These are phyloP conservation scores for Nannizziopsis arthrosporioides DNA, from an alignment of 2,329 filamentous ascomycete genomes.

Conservation along the genomic window DNA sequence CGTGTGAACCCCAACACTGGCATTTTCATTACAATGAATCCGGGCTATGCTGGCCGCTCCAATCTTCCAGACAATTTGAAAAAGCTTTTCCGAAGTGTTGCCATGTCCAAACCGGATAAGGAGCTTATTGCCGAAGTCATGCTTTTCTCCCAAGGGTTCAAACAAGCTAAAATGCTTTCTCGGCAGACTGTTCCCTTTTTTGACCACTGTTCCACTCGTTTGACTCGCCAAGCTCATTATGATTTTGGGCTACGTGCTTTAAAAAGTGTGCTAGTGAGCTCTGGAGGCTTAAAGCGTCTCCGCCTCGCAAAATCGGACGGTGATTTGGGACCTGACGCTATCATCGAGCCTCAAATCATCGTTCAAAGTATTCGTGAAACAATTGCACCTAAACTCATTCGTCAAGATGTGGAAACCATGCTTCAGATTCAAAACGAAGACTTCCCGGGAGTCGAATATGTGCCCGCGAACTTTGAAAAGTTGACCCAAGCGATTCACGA, in stretches of 20 bases:
- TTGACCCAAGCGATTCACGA: constrained; percentile 71
- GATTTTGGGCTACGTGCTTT: constrained; percentile 95
- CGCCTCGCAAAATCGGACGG: constrained; percentile 52
- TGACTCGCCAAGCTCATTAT: constrained; percentile 97
- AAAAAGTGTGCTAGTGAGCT: constrained; percentile 97
- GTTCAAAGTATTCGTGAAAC: constrained; percentile 98
- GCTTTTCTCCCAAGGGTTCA: constrained; percentile 99
- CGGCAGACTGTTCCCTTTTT: constrained; percentile 98
- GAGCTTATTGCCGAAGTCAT: constrained; percentile 99
- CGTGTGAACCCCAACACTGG: constrained; percentile 86
- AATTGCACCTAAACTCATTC: constrained; percentile 93
- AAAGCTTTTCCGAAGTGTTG: constrained; percentile 97
- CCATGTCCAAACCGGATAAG: constrained; percentile 99
- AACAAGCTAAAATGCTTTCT: constrained; percentile 83
- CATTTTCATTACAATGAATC: constrained; percentile 99
- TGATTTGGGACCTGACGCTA: constrained; percentile 52
- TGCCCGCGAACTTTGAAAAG: constrained; percentile 72
- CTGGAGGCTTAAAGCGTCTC: constrained; percentile 83
- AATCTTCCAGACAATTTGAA: constrained; percentile 98
- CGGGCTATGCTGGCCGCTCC: constrained; percentile 93
- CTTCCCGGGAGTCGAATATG: constrained; percentile 87
- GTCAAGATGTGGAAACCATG: constrained; percentile 82
- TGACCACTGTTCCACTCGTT: constrained; percentile 65
- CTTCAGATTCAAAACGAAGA: constrained; percentile 66
- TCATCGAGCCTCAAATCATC: constrained; percentile 91